Evolutionary conservation across 495 filamentous ascomycete genomes (phyloP).

Genomic region (Daldinia concentrica): DNA sequence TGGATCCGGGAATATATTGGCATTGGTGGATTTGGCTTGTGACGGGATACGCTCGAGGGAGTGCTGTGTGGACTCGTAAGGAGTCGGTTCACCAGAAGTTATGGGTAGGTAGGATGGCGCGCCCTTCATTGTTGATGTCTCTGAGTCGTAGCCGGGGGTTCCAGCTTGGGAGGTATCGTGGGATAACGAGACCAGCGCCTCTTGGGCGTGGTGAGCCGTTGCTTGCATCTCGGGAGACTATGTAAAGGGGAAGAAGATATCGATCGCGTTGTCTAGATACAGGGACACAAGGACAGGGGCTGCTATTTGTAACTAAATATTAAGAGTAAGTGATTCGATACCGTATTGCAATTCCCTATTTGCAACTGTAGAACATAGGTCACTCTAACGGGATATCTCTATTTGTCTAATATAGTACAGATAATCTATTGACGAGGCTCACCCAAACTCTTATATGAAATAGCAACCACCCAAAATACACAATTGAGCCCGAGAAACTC

Average conservation of each 20-base stretch:
- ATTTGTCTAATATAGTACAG: not conserved
- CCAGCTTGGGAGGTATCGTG: conserved; percentile 14
- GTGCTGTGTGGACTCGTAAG: conserved; percentile 12
- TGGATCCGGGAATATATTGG: conserved; percentile 51
- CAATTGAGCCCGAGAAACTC: not conserved
- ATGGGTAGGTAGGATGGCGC: conserved; percentile 7
- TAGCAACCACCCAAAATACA: not conserved
- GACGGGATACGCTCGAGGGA: conserved; percentile 43
- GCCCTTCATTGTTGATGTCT: conserved; percentile 28
- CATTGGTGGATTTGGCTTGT: conserved; percentile 46
- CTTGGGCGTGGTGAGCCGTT: not conserved
- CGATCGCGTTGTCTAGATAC: not conserved
- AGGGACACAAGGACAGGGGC: not conserved
- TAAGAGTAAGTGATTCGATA: not conserved
- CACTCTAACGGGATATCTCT: not conserved
- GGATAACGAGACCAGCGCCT: conserved; percentile 7
- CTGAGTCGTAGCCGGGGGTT: conserved; percentile 33
- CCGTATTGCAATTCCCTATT: no score
- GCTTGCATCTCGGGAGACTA: not conserved
- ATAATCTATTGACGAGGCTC: not conserved
- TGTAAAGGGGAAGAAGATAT: not conserved
- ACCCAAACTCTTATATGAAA: not conserved
- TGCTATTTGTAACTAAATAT: not conserved
- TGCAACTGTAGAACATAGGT: not conserved
- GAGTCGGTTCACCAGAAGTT: conserved; percentile 14